Evolutionary conservation across 176 grass and related monocot species (phyloP).

Genomic region (Neostapfia colusana): DNA sequence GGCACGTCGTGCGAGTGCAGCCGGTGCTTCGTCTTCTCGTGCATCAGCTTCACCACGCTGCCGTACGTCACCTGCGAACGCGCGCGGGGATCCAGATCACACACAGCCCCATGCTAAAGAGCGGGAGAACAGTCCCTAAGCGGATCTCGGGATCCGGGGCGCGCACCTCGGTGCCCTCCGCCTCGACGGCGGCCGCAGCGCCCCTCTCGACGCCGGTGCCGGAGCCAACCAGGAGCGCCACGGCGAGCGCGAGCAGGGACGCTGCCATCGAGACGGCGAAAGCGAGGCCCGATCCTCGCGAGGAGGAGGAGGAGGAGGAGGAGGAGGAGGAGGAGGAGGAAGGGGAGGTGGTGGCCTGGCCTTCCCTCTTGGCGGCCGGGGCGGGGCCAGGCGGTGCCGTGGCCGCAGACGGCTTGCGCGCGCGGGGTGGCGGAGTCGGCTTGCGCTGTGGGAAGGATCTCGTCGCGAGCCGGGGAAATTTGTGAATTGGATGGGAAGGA

Average conservation of each 20-base stretch:
- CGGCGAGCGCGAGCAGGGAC: conserved; percentile 49
- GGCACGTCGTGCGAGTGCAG: conserved; percentile 83
- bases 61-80: conserved; percentile 56
- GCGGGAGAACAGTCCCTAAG: not conserved
- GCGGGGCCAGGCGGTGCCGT: conserved; percentile 43
- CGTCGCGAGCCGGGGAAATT: not conserved
- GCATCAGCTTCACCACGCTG: conserved; percentile 72
- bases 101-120: not conserved
- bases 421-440: conserved; percentile 1
- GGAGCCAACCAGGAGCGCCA: conserved; percentile 31
- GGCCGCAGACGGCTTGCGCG: conserved; percentile 29
- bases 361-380: conserved; percentile 42
- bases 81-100: conserved; percentile 32
- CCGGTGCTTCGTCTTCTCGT: conserved; percentile 73
- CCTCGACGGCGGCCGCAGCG: conserved; percentile 12
- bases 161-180: conserved; percentile 46
- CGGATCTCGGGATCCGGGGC: conserved; percentile 33
- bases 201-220: conserved; percentile 30
- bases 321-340: not conserved
- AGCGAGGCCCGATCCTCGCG: not conserved
- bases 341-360: conserved; percentile 18
- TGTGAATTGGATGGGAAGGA: not conserved
- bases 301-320: conserved; percentile 8
- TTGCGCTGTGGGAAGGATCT: not conserved
- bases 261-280: conserved; percentile 44